Evolutionary conservation across 2,329 filamentous ascomycete species (phyloP).

Genomic region (Metarhizium humberi): DNA sequence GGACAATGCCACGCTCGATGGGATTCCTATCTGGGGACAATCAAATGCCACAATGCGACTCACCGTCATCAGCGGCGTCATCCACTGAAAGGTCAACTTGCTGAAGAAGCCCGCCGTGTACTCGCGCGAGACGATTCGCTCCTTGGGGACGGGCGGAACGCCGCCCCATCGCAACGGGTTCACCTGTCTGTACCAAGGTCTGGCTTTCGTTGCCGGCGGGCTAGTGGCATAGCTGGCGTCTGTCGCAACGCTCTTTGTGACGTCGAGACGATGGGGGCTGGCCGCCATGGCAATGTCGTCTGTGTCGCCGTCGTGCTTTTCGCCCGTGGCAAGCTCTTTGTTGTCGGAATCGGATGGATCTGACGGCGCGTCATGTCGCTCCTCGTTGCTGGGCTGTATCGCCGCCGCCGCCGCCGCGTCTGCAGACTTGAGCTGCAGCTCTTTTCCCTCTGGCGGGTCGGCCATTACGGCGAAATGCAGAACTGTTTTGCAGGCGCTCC

Average conservation of each 20-base stretch:
- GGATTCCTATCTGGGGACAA: too few species aligned
- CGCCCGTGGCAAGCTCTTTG: background rate
- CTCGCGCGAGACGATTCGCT: slow-evolving; percentile 53
- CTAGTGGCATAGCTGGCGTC: slow-evolving; percentile 39
- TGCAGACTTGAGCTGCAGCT: slow-evolving; percentile 16
- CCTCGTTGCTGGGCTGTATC: slow-evolving; percentile 15
- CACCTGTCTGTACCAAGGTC: slow-evolving; percentile 52
- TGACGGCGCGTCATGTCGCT: slow-evolving; percentile 4
- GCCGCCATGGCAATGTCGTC: slow-evolving; percentile 1
- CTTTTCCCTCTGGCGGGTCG: slow-evolving; percentile 12
- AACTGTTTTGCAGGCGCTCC: too few species aligned
- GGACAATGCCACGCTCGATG: too few species aligned
- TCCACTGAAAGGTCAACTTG: slow-evolving; percentile 77
- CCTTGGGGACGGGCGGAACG: slow-evolving; percentile 45
- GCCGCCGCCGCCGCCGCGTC: slow-evolving; percentile 19
- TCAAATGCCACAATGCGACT: slow-evolving; percentile 6
- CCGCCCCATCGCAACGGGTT: slow-evolving; percentile 55
- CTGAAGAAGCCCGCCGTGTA: slow-evolving; percentile 67
- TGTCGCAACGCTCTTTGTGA: slow-evolving; percentile 43
- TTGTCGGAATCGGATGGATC: too few species aligned
- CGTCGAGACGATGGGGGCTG: slow-evolving; percentile 9
- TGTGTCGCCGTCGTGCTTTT: slow-evolving; percentile 9
- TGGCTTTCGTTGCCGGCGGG: slow-evolving; percentile 27
- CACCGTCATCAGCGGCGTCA: slow-evolving; percentile 75
- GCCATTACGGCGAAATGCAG: too few species aligned